A percentile compares a stretch with the other conserved stretches of the same genome.
Conservation (phyloP, 139 green algal genomes). For the Volvox africanus region DNA sequence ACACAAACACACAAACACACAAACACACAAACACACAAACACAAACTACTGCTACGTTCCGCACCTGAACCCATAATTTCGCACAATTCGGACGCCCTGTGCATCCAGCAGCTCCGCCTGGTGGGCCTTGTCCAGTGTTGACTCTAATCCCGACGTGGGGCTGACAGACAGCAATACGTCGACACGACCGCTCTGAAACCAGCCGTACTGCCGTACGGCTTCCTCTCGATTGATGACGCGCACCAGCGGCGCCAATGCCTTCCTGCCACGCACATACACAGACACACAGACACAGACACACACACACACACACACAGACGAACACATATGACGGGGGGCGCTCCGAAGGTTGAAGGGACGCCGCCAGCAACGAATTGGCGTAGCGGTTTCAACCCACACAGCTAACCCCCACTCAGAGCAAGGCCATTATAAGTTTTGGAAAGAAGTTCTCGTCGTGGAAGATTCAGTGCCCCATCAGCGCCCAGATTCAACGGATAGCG, state of each 20-base stretch:
- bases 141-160: not conserved
- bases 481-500: too few relatives aligned
- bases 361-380: too few relatives aligned
- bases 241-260: not conserved
- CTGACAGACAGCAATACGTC: not conserved
- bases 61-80: conserved; percentile 7
- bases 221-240: conserved; percentile 12
- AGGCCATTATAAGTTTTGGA: too few relatives aligned
- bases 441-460: too few relatives aligned
- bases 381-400: too few relatives aligned
- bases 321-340: too few relatives aligned
- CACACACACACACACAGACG: too few relatives aligned
- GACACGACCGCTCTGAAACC: not conserved
- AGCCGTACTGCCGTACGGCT: not conserved
- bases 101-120: not conserved
- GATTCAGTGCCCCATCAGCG: too few relatives aligned
- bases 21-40: not conserved
- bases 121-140: not conserved
- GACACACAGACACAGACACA: not conserved
- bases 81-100: not conserved
- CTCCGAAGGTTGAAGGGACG: too few relatives aligned
- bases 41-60: not conserved
- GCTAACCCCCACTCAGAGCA: too few relatives aligned
- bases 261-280: not conserved
- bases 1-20: not conserved